phyloP scores from a whole-genome alignment of 78 protist genomes.

The Acrasis kona region DNA sequence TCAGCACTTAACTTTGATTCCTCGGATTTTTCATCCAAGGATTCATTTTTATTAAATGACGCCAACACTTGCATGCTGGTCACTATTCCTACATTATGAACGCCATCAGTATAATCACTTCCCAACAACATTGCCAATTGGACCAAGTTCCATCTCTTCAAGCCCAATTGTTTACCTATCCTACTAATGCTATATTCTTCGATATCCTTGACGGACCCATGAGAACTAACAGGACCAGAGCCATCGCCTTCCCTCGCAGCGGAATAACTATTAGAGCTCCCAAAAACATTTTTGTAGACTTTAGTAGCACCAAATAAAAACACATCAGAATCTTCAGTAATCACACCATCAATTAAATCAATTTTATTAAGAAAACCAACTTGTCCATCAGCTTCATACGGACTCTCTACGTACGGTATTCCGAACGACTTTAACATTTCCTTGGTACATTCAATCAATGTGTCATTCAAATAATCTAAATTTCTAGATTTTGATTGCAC shows the following conservation, averaged over 20 bases:
- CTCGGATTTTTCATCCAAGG: not conserved
- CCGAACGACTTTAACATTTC: slow-evolving; percentile 35
- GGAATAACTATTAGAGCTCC: not conserved
- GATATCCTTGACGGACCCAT: not conserved
- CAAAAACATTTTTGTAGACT: slow-evolving; percentile 18
- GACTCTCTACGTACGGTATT: slow-evolving; percentile 37
- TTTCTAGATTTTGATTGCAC: too few species aligned
- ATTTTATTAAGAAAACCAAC: not conserved
- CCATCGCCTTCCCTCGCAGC: too few species aligned
- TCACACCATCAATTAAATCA: slow-evolving; percentile 23
- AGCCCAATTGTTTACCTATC: not conserved
- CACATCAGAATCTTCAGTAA: slow-evolving; percentile 52
- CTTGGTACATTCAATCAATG: not conserved
- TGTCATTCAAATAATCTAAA: not conserved
- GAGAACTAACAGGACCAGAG: too few species aligned
- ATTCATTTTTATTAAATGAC: not conserved
- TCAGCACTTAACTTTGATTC: not conserved
- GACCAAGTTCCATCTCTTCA: slow-evolving; percentile 5
- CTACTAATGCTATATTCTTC: not conserved
- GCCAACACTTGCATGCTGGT: slow-evolving; percentile 26
- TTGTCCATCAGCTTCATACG: slow-evolving; percentile 51
- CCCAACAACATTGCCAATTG: slow-evolving; percentile 40
- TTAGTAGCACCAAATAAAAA: slow-evolving; percentile 35
- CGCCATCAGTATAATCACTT: slow-evolving; percentile 50
- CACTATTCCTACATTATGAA: slow-evolving; percentile 37